Conservation (phyloP, 208 protist genomes). For the Trypanosoma cruzi region DNA sequence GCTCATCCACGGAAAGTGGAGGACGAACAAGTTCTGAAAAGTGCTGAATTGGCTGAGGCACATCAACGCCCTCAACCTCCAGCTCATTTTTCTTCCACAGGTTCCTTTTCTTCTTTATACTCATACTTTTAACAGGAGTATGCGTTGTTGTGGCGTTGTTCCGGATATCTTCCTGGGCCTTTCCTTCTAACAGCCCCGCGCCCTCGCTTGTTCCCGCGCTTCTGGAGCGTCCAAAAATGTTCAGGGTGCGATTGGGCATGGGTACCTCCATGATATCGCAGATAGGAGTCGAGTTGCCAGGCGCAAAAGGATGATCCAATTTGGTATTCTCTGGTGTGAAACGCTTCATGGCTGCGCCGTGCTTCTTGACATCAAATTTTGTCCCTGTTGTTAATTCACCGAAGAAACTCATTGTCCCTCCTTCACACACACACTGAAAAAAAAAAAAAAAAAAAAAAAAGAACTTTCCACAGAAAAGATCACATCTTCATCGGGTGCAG, state of each 20-base stretch:
- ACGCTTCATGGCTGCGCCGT: conserved; percentile 61
- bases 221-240: conserved; percentile 49
- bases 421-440: neutral
- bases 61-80: conserved; percentile 72
- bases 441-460: conserved; percentile 22
- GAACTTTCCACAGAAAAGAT: neutral
- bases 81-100: conserved; percentile 85
- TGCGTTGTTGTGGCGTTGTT: conserved; percentile 16
- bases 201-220: neutral
- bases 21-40: conserved; percentile 84
- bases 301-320: conserved; percentile 1
- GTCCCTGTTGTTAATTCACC: conserved; percentile 58
- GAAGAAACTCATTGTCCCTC: conserved; percentile 62
- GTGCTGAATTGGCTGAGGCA: conserved; percentile 83
- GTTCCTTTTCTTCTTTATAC: conserved; percentile 74
- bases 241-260: conserved; percentile 45
- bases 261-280: conserved; percentile 31
- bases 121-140: conserved; percentile 71
- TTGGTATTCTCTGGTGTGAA: conserved; percentile 39
- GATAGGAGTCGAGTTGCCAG: conserved; percentile 16
- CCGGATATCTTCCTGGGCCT: neutral
- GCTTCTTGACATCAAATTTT: conserved; percentile 52
- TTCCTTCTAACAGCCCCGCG: neutral
- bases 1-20: conserved; percentile 69
- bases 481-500: neutral